Percentiles rank a stretch among this genome's conserved stretches.
Evolutionary conservation across 2,329 filamentous ascomycete species (phyloP).

Genomic region (Trichophyton verrucosum): DNA sequence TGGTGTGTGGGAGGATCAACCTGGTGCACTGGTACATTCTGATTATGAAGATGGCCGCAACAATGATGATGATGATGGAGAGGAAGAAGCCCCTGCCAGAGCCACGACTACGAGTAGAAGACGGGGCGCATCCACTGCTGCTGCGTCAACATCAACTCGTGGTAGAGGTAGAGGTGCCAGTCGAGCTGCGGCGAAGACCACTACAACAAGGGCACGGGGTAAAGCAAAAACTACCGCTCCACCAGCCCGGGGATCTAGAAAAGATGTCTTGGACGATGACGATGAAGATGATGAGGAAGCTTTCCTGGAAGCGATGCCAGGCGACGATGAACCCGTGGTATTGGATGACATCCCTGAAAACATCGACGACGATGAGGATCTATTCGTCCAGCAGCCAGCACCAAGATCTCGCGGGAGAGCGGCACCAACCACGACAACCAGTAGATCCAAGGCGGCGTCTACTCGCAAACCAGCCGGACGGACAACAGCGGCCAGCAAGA

Average conservation of each 20-base stretch:
- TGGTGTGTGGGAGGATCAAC: conserved; percentile 71
- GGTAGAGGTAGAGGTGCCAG: conserved; percentile 22
- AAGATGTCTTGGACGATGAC: neutral
- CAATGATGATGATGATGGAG: conserved; percentile 35
- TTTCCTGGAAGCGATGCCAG: conserved; percentile 3
- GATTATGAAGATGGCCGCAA: conserved; percentile 36
- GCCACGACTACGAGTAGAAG: conserved; percentile 16
- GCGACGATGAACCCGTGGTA: conserved; percentile 29
- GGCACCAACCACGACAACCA: neutral
- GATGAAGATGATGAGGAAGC: conserved; percentile 23
- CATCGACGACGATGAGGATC: conserved; percentile 17
- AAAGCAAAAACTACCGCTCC: conserved; percentile 17
- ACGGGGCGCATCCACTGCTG: conserved; percentile 30
- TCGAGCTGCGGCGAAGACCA: conserved; percentile 23
- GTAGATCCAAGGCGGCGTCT: conserved; percentile 14
- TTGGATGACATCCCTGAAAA: conserved; percentile 23
- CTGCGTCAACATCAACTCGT: conserved; percentile 24
- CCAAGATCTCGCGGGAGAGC: conserved; percentile 16
- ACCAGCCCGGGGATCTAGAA: conserved; percentile 10
- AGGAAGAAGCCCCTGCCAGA: conserved; percentile 33
- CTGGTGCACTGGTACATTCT: conserved; percentile 50
- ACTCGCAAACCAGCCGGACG: conserved; percentile 20
- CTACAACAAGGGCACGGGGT: conserved; percentile 21
- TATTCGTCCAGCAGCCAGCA: conserved; percentile 29
- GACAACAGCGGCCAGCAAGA: conserved; percentile 13